Conservation (phyloP, 2,329 filamentous ascomycete genomes). For the Cladosporium sp. region DNA sequence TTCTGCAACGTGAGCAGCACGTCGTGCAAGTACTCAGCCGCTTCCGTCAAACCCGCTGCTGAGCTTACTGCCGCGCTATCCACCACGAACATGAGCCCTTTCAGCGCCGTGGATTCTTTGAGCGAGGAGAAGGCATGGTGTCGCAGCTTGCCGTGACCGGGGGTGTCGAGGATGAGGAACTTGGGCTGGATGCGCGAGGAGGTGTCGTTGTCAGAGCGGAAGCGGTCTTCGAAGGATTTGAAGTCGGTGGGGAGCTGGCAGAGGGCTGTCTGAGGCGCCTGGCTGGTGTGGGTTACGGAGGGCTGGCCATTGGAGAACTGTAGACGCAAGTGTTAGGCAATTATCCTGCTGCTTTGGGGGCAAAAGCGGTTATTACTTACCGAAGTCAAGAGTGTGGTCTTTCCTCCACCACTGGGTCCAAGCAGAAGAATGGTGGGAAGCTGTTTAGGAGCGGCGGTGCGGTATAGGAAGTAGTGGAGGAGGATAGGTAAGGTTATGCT, state of each 20-base stretch:
- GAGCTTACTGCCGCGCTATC: slow-evolving; percentile 60
- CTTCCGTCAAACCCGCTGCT: slow-evolving; percentile 60
- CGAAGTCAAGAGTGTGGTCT: slow-evolving; percentile 83
- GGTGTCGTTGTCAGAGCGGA: slow-evolving; percentile 66
- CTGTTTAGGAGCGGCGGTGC: slow-evolving; percentile 58
- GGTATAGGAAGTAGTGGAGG: slow-evolving; percentile 74
- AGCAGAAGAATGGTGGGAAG: slow-evolving; percentile 77
- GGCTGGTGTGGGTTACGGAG: slow-evolving; percentile 61
- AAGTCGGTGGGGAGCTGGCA: slow-evolving; percentile 57
- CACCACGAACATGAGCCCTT: slow-evolving; percentile 82
- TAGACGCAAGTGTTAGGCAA: neutral
- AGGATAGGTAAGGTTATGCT: slow-evolving; percentile 73
- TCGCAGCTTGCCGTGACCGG: slow-evolving; percentile 92
- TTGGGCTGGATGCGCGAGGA: slow-evolving; percentile 61
- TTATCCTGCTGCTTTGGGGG: neutral
- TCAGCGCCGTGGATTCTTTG: slow-evolving; percentile 53
- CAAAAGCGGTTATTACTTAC: slow-evolving; percentile 43
- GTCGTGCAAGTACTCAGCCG: slow-evolving; percentile 86
- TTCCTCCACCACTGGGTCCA: slow-evolving; percentile 80
- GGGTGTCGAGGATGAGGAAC: slow-evolving; percentile 82
- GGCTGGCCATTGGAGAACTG: slow-evolving; percentile 58
- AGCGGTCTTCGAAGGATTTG: slow-evolving; percentile 59
- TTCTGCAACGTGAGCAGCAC: slow-evolving; percentile 81
- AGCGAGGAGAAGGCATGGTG: slow-evolving; percentile 61
- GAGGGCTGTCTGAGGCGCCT: slow-evolving; percentile 58